A percentile compares a stretch with the other conserved stretches of the same genome.
Conservation (phyloP, 2,329 filamentous ascomycete species). For the Elsinoe perseae region DNA sequence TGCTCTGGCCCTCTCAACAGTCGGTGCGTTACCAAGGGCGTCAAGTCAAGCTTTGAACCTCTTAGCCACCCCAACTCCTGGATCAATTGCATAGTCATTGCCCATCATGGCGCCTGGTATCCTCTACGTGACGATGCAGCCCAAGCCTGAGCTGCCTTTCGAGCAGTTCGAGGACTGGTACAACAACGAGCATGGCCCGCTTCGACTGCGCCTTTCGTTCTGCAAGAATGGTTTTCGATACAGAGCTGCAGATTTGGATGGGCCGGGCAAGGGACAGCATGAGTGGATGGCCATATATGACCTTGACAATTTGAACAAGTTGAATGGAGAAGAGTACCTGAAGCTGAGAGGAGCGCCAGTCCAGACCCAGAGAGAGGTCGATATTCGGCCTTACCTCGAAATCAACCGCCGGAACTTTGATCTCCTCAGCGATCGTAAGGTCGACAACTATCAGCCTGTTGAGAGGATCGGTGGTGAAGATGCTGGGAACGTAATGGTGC, state of each 20-base stretch:
- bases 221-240: conserved; percentile 75
- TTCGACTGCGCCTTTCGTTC: conserved; percentile 66
- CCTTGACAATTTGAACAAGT: conserved; percentile 62
- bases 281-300: conserved; percentile 77
- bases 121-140: conserved; percentile 82
- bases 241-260: conserved; percentile 52
- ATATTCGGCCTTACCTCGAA: conserved; percentile 45
- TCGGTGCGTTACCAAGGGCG: too few species aligned
- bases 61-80: background rate
- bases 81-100: background rate
- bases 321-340: conserved; percentile 65
- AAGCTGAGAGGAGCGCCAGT: conserved; percentile 51
- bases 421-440: conserved; percentile 47
- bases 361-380: conserved; percentile 50
- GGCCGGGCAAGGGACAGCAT: conserved; percentile 43
- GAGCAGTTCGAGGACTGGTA: conserved; percentile 86
- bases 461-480: conserved; percentile 54
- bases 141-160: conserved; percentile 55
- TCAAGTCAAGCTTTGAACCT: too few species aligned
- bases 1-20: too few species aligned
- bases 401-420: conserved; percentile 68
- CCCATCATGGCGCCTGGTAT: conserved; percentile 46
- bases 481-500: conserved; percentile 53
- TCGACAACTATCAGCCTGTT: conserved; percentile 50
- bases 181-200: conserved; percentile 85